Conservation (phyloP, 441 rosid species). For the Erodium moschatum region DNA sequence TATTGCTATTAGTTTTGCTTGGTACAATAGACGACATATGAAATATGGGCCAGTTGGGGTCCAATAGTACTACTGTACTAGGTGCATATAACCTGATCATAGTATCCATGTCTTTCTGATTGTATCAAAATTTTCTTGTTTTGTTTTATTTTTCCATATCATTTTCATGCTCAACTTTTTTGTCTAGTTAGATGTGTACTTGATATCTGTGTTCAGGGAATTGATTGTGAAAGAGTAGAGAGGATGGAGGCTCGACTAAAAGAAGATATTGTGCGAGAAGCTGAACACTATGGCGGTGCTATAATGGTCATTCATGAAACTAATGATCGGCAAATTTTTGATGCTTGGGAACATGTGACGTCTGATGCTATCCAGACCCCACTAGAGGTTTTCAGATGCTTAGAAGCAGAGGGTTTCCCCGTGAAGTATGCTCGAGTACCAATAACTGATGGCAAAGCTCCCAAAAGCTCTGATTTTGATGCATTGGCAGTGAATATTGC, state of each 20-base stretch:
- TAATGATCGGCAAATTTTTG: constrained; percentile 70
- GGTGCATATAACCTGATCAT: constrained; percentile 2
- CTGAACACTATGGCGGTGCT: constrained; percentile 77
- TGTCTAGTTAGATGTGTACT: constrained; percentile 13
- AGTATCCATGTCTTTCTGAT: neutral
- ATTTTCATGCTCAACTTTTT: constrained; percentile 7
- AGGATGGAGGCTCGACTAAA: constrained; percentile 96
- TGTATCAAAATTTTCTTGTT: neutral
- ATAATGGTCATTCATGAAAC: constrained; percentile 99
- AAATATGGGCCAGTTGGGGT: neutral
- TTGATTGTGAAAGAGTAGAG: constrained; percentile 90
- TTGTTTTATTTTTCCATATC: neutral
- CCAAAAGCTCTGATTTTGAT: constrained; percentile 93
- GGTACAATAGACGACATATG: neutral
- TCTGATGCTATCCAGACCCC: constrained; percentile 83
- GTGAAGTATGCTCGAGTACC: constrained; percentile 92
- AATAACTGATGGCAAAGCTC: constrained; percentile 98
- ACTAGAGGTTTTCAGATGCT: constrained; percentile 80
- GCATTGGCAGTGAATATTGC: constrained; percentile 63
- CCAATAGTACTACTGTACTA: neutral
- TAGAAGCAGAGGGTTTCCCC: constrained; percentile 79
- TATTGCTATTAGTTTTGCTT: constrained; percentile 6
- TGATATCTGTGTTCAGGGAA: constrained; percentile 55
- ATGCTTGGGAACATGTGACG: constrained; percentile 88
- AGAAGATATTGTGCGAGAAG: constrained; percentile 93